These are phyloP conservation scores for Rhodotorula kratochvilovae DNA, from an alignment of 768 basidiomycete genomes.

Conservation along the genomic window DNA sequence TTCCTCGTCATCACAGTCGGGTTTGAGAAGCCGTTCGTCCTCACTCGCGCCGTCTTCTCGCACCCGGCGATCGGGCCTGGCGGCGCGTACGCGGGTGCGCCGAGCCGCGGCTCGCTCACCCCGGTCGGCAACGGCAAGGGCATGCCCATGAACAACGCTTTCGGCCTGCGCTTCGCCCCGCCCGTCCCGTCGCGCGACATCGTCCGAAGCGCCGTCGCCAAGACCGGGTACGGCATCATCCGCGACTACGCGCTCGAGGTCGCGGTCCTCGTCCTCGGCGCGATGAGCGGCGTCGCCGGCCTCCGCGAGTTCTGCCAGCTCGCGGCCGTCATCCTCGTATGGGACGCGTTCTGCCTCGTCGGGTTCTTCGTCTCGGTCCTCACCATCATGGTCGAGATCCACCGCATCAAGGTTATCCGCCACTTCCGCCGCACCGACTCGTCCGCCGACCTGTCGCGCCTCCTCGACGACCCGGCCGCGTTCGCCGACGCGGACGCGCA, in stretches of 20 bases:
- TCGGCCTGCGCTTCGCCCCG: constrained; percentile 36
- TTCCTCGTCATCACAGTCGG: constrained; percentile 97
- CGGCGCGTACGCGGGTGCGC: constrained; percentile 21
- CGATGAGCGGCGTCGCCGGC: constrained; percentile 78
- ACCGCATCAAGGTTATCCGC: constrained; percentile 53
- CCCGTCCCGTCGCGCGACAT: constrained; percentile 55
- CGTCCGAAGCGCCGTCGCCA: constrained; percentile 73
- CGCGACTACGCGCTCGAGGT: constrained; percentile 91
- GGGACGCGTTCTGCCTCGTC: constrained; percentile 83
- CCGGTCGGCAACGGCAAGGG: constrained; percentile 14
- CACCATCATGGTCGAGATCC: constrained; percentile 84
- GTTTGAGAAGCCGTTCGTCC: constrained; percentile 92
- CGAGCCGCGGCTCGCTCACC: constrained; percentile 29
- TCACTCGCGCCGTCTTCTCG: constrained; percentile 82
- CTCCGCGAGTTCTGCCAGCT: constrained; percentile 90
- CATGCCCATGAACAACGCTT: constrained; percentile 1
- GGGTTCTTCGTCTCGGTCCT: constrained; percentile 85
- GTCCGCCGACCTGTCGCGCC: constrained; percentile 39
- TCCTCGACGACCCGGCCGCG: constrained; percentile 40
- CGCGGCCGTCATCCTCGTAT: constrained; percentile 75
- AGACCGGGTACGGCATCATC: constrained; percentile 75
- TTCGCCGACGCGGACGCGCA: constrained; percentile 24
- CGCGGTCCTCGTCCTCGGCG: constrained; percentile 79
- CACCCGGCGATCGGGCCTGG: constrained; percentile 57
- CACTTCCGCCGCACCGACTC: constrained; percentile 46